Conservation (phyloP, 2,329 filamentous ascomycete genomes). For the Colletotrichum sp. region DNA sequence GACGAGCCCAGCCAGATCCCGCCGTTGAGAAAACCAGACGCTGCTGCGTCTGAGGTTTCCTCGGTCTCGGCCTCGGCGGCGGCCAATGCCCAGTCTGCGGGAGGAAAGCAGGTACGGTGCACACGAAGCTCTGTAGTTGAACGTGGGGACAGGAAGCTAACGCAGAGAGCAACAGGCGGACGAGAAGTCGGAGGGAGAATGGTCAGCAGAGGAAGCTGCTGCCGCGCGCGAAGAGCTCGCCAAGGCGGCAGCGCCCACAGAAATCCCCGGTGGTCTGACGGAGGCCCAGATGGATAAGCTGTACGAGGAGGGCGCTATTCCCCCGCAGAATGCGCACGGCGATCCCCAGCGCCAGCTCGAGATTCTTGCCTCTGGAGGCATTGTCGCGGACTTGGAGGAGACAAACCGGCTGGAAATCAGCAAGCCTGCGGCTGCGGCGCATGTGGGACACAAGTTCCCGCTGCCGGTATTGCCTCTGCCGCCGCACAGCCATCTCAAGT, state of each 20-base stretch:
- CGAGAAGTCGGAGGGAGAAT: constrained; percentile 2
- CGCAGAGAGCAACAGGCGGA: not conserved
- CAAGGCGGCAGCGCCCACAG: not conserved
- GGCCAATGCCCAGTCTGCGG: not conserved
- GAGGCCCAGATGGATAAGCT: constrained; percentile 48
- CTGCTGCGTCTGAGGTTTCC: not conserved
- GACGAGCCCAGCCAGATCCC: constrained; percentile 22
- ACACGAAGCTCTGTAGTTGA: not conserved
- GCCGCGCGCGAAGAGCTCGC: constrained; percentile 11
- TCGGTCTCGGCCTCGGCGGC: not conserved
- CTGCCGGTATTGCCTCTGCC: constrained; percentile 71
- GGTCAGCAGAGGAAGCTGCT: constrained; percentile 14
- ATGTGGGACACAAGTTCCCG: constrained; percentile 67
- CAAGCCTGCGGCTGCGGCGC: not conserved
- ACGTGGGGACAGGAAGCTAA: not conserved
- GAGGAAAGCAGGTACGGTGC: constrained; percentile 1
- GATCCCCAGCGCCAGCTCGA: constrained; percentile 29
- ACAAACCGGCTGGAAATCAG: not conserved
- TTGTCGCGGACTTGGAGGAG: constrained; percentile 20
- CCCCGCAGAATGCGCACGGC: constrained; percentile 27
- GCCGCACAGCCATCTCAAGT: constrained; percentile 67
- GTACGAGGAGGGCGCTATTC: constrained; percentile 45
- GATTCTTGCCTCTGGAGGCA: constrained; percentile 32
- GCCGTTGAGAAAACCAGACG: not conserved
- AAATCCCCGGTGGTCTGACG: constrained; percentile 38